Evolutionary conservation across 768 basidiomycete genomes (phyloP), one percentile per base, ranked within the genome.

Genomic region (Lactarius sanguifluus): DNA sequence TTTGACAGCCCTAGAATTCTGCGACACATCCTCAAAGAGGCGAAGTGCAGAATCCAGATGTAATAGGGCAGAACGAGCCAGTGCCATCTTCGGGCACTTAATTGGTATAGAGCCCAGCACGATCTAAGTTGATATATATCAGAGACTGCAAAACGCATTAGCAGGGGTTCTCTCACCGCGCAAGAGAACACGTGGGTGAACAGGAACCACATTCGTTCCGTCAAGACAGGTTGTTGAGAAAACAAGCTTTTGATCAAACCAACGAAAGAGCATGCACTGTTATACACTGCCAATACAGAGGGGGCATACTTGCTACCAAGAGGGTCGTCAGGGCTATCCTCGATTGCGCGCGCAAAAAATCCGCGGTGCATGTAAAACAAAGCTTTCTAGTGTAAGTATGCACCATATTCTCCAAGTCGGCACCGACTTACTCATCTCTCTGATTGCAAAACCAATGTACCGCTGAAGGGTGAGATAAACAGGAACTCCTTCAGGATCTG

Each of bases 101-200:
- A 83, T 80, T 1, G 87, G 85, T 61, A 90, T 89, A 7, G 86
- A 85, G 20, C 88, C 88, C 56, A 90, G 77, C 1, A 89, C 87
- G 69, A 90, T 86, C 88, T 90, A 45, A 15, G 34, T 32, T 32
- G 38, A 18, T 6, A 34, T 6, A 34, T 55, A 38, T 52, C n/a
- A 59, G 32, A 57, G 38, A 25, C 7, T 25, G n/a, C 41, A 38
- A 13, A 59, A 32, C 12, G 18, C 47, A 32, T 43, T 43, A 20
- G 18, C 13, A 8, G 59, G 47, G 55, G 16, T 65, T 66, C 40
- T 75, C 84, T 71, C 74, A 89, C 88, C 41, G 86, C 81, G 72
- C 87, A 89, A 5, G 86, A 89, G 73, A 89, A 89, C 2, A 88
- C 86, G 73, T 90, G 87, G 9, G 86, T 87, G 66, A 88, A 87